Base-by-base conservation (phyloP, 2,329 filamentous ascomycete genomes). In the Alternaria rosae region DNA sequence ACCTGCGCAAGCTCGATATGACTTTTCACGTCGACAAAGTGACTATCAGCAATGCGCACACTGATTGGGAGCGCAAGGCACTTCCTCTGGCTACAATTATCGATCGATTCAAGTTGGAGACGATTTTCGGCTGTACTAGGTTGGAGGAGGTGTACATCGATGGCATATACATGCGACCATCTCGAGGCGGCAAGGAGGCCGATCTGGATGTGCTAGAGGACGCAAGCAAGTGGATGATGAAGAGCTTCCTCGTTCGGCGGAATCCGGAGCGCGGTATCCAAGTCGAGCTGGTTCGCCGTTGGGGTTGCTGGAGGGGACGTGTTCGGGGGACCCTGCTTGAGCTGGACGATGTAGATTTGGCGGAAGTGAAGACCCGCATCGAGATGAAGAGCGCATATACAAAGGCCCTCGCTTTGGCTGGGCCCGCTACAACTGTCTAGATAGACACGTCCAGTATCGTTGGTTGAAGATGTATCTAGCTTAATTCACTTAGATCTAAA, bases 171-270 rank as follows among this genome's bases (percentile, higher is more conserved):
- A 30, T 20, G 12, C 26, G 26, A 5, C 41, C 41, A 28, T 41
- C 23, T 26, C n/a, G 15, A 15, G n/a, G 53, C 13, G 52, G 52
- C 11, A 3, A 45, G 8, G 9, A 20, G 17, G 6, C 13, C 4
- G n/a, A 62, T 32, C 25, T 62, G 20, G 32, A 48, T n/a, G 20
- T 43, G 15, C 50, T 62, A 7, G 50, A 35, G 8, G 50, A 54
- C 2, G 35, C 59, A 8, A 55, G 38, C 13, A 62, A 52, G 51
- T 62, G 50, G 60, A 44, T 59, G 11, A 55, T 51, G 45, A 55
- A 45, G 44, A 50, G 60, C 23, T 62, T 62, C 32, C 55, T 54
- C 21, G 44, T 61, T 11, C 28, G 10, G 26, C 55, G 44, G 6
- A 12, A 51, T 5, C 48, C 23, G 15, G 23, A 35, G 41, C 23